Conservation (phyloP, 1,284 basidiomycete genomes). For the Bondarzewia mesenterica region DNA sequence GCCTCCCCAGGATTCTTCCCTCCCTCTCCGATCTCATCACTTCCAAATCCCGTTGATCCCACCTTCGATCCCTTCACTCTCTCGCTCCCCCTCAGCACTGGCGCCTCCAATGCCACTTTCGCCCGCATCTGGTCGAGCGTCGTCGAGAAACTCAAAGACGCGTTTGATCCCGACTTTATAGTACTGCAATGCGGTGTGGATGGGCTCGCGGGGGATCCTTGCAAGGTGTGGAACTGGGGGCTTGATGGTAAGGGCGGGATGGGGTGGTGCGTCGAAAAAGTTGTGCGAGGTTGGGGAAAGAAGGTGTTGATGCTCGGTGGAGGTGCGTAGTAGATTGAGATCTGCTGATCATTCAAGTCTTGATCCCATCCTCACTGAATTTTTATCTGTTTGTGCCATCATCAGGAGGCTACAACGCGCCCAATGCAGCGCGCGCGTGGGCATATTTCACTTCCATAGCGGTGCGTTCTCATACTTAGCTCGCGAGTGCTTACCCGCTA, state of each 20-base stretch:
- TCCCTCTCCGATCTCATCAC: conserved; percentile 40
- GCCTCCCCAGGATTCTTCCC: conserved; percentile 81
- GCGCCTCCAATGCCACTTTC: conserved; percentile 59
- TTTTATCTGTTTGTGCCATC: neutral
- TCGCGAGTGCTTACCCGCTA: neutral
- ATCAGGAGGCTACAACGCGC: conserved; percentile 71
- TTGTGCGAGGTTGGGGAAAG: conserved; percentile 51
- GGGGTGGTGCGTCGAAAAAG: conserved; percentile 56
- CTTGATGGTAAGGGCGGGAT: conserved; percentile 57
- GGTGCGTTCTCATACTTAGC: conserved; percentile 31
- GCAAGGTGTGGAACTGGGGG: conserved; percentile 73
- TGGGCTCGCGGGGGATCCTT: conserved; percentile 78
- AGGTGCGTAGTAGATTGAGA: too few relatives aligned
- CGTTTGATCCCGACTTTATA: conserved; percentile 71
- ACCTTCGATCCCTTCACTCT: conserved; percentile 66
- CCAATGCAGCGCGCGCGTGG: conserved; percentile 84
- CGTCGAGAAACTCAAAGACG: conserved; percentile 53
- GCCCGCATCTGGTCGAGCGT: conserved; percentile 53
- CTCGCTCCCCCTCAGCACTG: conserved; percentile 63
- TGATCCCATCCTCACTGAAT: neutral
- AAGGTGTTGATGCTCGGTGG: conserved; percentile 61
- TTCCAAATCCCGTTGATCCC: conserved; percentile 33
- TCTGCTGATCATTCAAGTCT: neutral
- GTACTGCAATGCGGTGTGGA: conserved; percentile 86
- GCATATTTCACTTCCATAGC: conserved; percentile 70